A percentile compares a stretch with the other conserved stretches of the same genome.
Conservation (phyloP, 1,284 basidiomycete species). For the Volvariella volvacea region DNA sequence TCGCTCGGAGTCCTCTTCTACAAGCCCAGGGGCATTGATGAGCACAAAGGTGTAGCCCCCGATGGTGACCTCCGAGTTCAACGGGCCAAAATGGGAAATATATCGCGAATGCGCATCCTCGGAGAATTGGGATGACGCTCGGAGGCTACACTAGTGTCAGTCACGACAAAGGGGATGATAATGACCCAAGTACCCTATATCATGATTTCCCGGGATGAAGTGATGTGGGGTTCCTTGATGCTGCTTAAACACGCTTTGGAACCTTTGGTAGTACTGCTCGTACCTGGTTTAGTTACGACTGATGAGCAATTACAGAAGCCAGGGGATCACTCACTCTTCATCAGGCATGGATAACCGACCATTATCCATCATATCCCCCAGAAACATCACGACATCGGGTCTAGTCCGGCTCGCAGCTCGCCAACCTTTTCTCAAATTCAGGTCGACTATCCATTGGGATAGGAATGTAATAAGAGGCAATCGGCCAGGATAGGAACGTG, state of each 20-base stretch:
- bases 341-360: constrained; percentile 61
- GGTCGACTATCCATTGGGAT: constrained; percentile 54
- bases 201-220: constrained; percentile 86
- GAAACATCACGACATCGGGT: constrained; percentile 73
- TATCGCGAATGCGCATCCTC: constrained; percentile 58
- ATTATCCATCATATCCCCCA: constrained; percentile 87
- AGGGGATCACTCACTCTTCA: constrained; percentile 51
- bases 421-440: constrained; percentile 84
- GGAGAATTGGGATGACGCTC: constrained; percentile 46
- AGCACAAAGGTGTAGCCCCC: constrained; percentile 71
- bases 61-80: constrained; percentile 47
- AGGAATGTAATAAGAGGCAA: constrained; percentile 40
- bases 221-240: constrained; percentile 40
- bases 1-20: constrained; percentile 74
- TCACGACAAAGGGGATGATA: not conserved
- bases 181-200: constrained; percentile 54
- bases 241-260: constrained; percentile 59
- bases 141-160: constrained; percentile 6
- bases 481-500: constrained; percentile 52
- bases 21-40: constrained; percentile 70
- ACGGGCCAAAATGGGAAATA: constrained; percentile 55
- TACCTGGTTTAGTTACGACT: constrained; percentile 41
- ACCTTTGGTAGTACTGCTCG: constrained; percentile 56
- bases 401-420: constrained; percentile 50
- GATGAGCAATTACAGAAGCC: constrained; percentile 1